phyloP scores from a whole-genome alignment of 768 basidiomycete genomes.

The Xanthoconium stramineum region DNA sequence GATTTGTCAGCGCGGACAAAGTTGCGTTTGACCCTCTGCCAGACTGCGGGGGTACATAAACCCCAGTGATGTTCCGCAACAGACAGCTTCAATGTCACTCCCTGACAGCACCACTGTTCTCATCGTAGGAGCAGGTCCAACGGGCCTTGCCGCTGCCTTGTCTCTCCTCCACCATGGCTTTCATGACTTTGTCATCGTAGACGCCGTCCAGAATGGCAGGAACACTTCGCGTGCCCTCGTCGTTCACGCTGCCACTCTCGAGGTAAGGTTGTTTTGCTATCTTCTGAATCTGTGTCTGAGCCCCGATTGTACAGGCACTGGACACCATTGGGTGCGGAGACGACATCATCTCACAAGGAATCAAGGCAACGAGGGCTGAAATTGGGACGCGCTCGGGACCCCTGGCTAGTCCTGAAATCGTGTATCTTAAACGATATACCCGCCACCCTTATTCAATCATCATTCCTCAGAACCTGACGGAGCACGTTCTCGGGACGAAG shows the following conservation, averaged over 20 bases:
- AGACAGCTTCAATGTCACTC: slow-evolving; percentile 24
- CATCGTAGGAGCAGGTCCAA: slow-evolving; percentile 49
- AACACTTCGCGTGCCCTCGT: slow-evolving; percentile 46
- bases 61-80: not conserved
- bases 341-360: slow-evolving; percentile 37
- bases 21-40: not conserved
- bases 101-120: slow-evolving; percentile 41
- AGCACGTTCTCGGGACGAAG: slow-evolving; percentile 37
- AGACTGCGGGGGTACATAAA: not conserved
- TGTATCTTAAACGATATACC: slow-evolving; percentile 39
- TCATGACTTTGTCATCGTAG: slow-evolving; percentile 43
- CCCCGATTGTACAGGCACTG: slow-evolving; percentile 33
- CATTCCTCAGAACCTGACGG: slow-evolving; percentile 47
- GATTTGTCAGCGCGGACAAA: slow-evolving; percentile 5
- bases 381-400: slow-evolving; percentile 32
- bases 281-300: not conserved
- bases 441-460: slow-evolving; percentile 42
- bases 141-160: slow-evolving; percentile 47
- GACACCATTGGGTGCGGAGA: slow-evolving; percentile 43
- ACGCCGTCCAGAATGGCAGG: slow-evolving; percentile 33
- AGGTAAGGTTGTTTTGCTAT: slow-evolving; percentile 29
- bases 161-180: slow-evolving; percentile 43
- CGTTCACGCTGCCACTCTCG: slow-evolving; percentile 54
- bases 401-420: slow-evolving; percentile 33
- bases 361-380: slow-evolving; percentile 22